phyloP scores from a whole-genome alignment of 768 basidiomycete genomes.

The Chalciporus piperatus region DNA sequence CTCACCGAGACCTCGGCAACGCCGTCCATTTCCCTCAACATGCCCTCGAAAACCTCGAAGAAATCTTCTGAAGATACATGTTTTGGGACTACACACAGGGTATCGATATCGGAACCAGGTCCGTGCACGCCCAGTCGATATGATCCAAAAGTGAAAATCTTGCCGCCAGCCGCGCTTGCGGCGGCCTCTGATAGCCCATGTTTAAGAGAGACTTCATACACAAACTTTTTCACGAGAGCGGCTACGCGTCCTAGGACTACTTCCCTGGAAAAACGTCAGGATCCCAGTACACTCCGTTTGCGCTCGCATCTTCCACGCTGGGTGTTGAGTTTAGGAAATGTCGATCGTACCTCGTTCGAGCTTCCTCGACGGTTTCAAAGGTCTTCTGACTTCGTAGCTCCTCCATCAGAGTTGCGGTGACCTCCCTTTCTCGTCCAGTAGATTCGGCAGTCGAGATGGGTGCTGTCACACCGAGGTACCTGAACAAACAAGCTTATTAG shows the following conservation, averaged over 20 bases:
- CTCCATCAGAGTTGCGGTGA: slow-evolving; percentile 82
- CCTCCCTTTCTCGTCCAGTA: slow-evolving; percentile 75
- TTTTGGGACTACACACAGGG: slow-evolving; percentile 95
- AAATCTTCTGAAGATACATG: slow-evolving; percentile 96
- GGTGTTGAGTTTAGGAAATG: slow-evolving; percentile 8
- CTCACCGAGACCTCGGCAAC: slow-evolving; percentile 87
- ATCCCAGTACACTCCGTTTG: slow-evolving; percentile 20
- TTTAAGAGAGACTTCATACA: slow-evolving; percentile 72
- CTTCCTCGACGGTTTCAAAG: slow-evolving; percentile 88
- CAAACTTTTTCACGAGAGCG: slow-evolving; percentile 86
- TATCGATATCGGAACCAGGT: slow-evolving; percentile 95
- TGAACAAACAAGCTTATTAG: slow-evolving; percentile 30
- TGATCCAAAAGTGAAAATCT: slow-evolving; percentile 99
- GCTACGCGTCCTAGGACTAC: slow-evolving; percentile 88
- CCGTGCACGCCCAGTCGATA: slow-evolving; percentile 98
- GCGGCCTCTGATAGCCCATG: slow-evolving; percentile 85
- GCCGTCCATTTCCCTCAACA: slow-evolving; percentile 82
- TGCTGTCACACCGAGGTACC: slow-evolving; percentile 79
- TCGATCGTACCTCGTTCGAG: slow-evolving; percentile 69
- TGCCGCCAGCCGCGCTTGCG: slow-evolving; percentile 88
- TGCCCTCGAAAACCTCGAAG: slow-evolving; percentile 85
- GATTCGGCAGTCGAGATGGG: slow-evolving; percentile 81
- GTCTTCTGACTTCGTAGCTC: slow-evolving; percentile 83
- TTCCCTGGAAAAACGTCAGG: slow-evolving; percentile 57
- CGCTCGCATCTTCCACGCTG: slow-evolving; percentile 1